These are phyloP conservation scores for Hypomontagnella monticulosa DNA, from an alignment of 495 filamentous ascomycete genomes.

Conservation along the genomic window DNA sequence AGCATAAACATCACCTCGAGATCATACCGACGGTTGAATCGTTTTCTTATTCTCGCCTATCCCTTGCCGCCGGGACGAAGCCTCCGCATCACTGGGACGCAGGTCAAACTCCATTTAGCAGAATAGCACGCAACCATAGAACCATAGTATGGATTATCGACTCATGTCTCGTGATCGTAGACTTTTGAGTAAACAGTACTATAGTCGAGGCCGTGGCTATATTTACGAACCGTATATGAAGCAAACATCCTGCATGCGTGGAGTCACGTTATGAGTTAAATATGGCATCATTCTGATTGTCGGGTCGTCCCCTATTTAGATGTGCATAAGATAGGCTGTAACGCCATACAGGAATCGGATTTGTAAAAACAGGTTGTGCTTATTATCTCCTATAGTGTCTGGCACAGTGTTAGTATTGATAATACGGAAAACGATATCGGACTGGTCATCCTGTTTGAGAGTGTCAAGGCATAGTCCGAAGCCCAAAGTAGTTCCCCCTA, in stretches of 20 bases:
- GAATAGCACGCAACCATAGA: slow-evolving; percentile 23
- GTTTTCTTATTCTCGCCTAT: slow-evolving; percentile 11
- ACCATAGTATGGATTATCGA: slow-evolving; percentile 12
- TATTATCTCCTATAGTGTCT: neutral
- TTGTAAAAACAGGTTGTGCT: neutral
- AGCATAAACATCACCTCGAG: slow-evolving; percentile 14
- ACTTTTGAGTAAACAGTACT: slow-evolving; percentile 1
- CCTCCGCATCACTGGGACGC: slow-evolving; percentile 19
- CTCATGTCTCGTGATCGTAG: slow-evolving; percentile 11
- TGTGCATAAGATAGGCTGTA: slow-evolving; percentile 2
- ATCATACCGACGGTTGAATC: slow-evolving; percentile 15
- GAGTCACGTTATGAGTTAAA: slow-evolving; percentile 13
- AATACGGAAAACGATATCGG: neutral
- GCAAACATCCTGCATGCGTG: slow-evolving; percentile 30
- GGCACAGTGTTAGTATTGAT: neutral
- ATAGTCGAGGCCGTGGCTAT: slow-evolving; percentile 1
- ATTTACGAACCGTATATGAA: slow-evolving; percentile 5
- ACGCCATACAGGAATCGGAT: neutral
- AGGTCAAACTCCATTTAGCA: slow-evolving; percentile 14
- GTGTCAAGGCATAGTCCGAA: neutral
- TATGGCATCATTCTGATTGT: slow-evolving; percentile 11
- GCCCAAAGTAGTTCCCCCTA: neutral
- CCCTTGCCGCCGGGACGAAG: slow-evolving; percentile 28
- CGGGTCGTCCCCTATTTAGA: slow-evolving; percentile 5
- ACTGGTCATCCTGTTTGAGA: slow-evolving; percentile 5